Evolutionary conservation across 2,329 filamentous ascomycete genomes (phyloP).

Genomic region (Pyrenochaeta sp.): DNA sequence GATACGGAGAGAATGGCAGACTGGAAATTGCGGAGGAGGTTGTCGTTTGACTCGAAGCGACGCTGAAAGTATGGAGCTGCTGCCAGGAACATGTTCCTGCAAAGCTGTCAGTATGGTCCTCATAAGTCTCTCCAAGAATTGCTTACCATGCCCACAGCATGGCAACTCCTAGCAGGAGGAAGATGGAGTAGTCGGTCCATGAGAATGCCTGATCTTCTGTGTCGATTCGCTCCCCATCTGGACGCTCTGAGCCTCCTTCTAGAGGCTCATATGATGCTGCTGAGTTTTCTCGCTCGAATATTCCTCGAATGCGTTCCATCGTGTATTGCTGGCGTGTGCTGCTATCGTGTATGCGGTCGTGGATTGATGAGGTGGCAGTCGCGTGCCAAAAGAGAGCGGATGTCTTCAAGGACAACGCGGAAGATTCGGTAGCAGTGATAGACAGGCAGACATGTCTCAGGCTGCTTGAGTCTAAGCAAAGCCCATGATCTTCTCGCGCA

Average conservation of each 20-base stretch:
- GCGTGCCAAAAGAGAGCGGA: slow-evolving; percentile 16
- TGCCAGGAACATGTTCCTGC: slow-evolving; percentile 97
- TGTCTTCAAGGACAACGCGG: slow-evolving; percentile 3
- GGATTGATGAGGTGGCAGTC: slow-evolving; percentile 11
- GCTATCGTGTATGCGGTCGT: slow-evolving; percentile 11
- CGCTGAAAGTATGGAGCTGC: slow-evolving; percentile 91
- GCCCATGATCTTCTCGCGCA: slow-evolving; percentile 27
- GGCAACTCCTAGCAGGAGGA: slow-evolving; percentile 83
- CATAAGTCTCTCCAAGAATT: not conserved
- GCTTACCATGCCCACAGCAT: slow-evolving; percentile 97
- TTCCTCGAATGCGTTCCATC: slow-evolving; percentile 48
- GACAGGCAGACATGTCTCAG: slow-evolving; percentile 34
- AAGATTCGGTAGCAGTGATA: not conserved
- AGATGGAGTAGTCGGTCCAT: slow-evolving; percentile 85
- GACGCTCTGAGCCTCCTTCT: slow-evolving; percentile 45
- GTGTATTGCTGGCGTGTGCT: slow-evolving; percentile 8
- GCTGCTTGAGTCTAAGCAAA: slow-evolving; percentile 6
- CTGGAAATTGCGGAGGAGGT: slow-evolving; percentile 84
- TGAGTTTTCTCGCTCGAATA: slow-evolving; percentile 40
- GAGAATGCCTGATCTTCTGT: slow-evolving; percentile 67
- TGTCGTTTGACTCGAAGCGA: slow-evolving; percentile 76
- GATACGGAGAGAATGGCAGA: slow-evolving; percentile 87
- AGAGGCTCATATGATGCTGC: slow-evolving; percentile 49
- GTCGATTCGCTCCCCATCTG: slow-evolving; percentile 46
- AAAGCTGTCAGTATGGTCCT: slow-evolving; percentile 14